phyloP scores from a whole-genome alignment of 345 rosid species.

The Pistacia atlantica region DNA sequence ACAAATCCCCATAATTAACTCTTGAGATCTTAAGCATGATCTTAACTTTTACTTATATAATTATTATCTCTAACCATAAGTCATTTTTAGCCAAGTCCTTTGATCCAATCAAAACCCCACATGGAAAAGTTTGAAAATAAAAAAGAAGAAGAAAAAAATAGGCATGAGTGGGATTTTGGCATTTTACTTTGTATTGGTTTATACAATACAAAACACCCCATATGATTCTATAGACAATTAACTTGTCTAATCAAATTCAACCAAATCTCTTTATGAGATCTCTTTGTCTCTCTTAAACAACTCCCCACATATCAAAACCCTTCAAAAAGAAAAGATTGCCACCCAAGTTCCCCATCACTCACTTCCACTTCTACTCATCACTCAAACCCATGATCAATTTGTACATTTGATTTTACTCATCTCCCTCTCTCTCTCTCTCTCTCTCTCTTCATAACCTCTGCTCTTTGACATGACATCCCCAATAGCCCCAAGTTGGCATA shows the following conservation, averaged over 20 bases:
- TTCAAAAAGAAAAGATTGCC: background rate
- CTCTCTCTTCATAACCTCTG: background rate
- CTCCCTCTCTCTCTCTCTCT: background rate
- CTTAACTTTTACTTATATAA: constrained; percentile 15
- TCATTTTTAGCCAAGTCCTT: constrained; percentile 15
- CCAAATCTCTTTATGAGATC: constrained; percentile 40
- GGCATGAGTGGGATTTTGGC: constrained; percentile 7
- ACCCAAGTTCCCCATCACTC: constrained; percentile 10
- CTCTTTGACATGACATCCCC: background rate
- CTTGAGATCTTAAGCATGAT: constrained; percentile 30
- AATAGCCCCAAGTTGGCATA: background rate
- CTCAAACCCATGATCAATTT: background rate
- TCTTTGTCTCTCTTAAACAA: constrained; percentile 25
- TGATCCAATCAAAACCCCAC: constrained; percentile 24
- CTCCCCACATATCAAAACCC: constrained; percentile 9
- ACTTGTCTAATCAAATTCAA: constrained; percentile 31
- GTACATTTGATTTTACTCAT: background rate
- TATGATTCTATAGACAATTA: constrained; percentile 23
- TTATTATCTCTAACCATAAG: constrained; percentile 2
- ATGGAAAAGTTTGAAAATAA: background rate
- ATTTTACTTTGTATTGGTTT: constrained; percentile 13
- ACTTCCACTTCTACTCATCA: constrained; percentile 9
- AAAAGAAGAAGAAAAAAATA: background rate
- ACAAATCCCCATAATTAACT: constrained; percentile 31
- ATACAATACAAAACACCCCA: constrained; percentile 28